Percentiles rank a stretch among this genome's conserved stretches.
Conservation (phyloP, 2,329 filamentous ascomycete genomes). For the Cryphonectria parasitica region DNA sequence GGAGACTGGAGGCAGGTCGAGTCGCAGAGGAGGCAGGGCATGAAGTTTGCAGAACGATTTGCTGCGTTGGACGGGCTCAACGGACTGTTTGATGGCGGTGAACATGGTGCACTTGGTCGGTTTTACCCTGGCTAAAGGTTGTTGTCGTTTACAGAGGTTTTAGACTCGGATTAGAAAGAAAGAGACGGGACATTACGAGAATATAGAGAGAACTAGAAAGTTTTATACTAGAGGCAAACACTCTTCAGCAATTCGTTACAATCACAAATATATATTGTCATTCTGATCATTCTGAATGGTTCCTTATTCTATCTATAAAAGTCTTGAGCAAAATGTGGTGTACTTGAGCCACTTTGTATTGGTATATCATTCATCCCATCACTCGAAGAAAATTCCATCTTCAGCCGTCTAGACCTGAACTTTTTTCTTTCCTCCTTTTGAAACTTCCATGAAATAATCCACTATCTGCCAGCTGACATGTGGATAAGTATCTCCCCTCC, state of each 20-base stretch:
- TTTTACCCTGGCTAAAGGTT: conserved; percentile 39
- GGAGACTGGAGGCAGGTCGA: conserved; percentile 63
- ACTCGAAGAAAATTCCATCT: background rate
- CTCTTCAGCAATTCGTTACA: background rate
- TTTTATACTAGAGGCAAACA: background rate
- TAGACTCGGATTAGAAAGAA: background rate
- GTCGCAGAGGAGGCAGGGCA: conserved; percentile 56
- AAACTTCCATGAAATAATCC: background rate
- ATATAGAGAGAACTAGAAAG: no score
- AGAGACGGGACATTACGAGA: no score
- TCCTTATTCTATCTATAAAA: background rate
- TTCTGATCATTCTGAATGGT: background rate
- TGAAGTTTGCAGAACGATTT: conserved; percentile 60
- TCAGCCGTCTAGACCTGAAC: background rate
- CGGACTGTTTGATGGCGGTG: conserved; percentile 57
- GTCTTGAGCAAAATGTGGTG: background rate
- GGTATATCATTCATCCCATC: conserved; percentile 4
- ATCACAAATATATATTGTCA: background rate
- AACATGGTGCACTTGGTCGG: conserved; percentile 53
- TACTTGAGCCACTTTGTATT: conserved; percentile 1
- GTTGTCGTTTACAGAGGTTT: no score
- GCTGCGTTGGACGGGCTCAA: conserved; percentile 59
- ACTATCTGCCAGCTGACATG: conserved; percentile 2
- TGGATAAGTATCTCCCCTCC: background rate
- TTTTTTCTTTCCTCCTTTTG: background rate